Evolutionary conservation across 805 yeast genomes (phyloP).

Genomic region (Sporopachydermia quercuum): DNA sequence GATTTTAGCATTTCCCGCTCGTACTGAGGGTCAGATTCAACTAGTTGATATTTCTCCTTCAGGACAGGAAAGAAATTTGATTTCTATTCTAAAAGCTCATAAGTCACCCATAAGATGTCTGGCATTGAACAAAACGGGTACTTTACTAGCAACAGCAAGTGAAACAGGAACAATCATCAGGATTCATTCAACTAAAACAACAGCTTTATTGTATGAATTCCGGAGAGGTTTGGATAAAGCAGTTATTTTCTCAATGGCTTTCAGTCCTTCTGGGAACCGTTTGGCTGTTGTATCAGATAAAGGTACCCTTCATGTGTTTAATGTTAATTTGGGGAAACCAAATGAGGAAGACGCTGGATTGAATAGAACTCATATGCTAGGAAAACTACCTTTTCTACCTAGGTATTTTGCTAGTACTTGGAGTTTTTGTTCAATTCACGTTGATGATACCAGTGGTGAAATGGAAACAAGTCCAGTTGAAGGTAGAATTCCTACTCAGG

Average conservation of each 20-base stretch:
- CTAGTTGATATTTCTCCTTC: slow-evolving; percentile 54
- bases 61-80: slow-evolving; percentile 46
- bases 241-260: slow-evolving; percentile 63
- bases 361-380: slow-evolving; percentile 34
- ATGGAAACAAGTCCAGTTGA: not conserved
- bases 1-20: slow-evolving; percentile 64
- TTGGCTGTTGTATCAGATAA: slow-evolving; percentile 84
- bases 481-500: slow-evolving; percentile 17
- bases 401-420: slow-evolving; percentile 72
- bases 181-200: slow-evolving; percentile 51
- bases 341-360: slow-evolving; percentile 3
- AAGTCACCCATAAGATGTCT: slow-evolving; percentile 48
- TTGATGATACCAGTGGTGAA: slow-evolving; percentile 13
- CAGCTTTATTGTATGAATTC: slow-evolving; percentile 66
- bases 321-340: slow-evolving; percentile 22
- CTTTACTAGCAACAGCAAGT: slow-evolving; percentile 66
- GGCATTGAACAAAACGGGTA: slow-evolving; percentile 47
- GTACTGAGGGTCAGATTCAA: slow-evolving; percentile 65
- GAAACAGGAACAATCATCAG: slow-evolving; percentile 72
- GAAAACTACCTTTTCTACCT: slow-evolving; percentile 50
- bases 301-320: slow-evolving; percentile 76
- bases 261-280: slow-evolving; percentile 60
- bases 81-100: slow-evolving; percentile 67
- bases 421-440: slow-evolving; percentile 69
- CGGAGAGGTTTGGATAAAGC: slow-evolving; percentile 87